Percentiles rank a stretch among this genome's conserved stretches.
These are phyloP conservation scores for barrel medic (Medicago truncatula) DNA, from an alignment of 306 rosid genomes.

Conservation along the genomic window DNA sequence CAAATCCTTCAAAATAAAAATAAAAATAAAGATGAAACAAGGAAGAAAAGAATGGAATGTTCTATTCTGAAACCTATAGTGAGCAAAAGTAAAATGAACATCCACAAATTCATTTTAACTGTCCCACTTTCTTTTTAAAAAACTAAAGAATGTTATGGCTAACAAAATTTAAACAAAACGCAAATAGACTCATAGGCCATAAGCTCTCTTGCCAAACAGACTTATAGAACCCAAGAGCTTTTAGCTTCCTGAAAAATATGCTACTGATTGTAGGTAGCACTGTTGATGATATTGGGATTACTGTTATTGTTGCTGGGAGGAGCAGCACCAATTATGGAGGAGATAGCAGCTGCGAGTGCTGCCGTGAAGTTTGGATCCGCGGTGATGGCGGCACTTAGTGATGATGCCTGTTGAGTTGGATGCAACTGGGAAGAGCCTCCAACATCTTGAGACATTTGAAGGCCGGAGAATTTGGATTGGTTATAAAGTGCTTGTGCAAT, in stretches of 20 bases:
- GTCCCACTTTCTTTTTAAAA: constrained; percentile 34
- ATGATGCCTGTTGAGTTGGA: constrained; percentile 17
- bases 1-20: no score
- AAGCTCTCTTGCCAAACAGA: no score
- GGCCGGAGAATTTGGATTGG: constrained; percentile 88
- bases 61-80: constrained; percentile 1
- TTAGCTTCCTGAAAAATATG: constrained; percentile 58
- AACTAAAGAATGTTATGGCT: not conserved
- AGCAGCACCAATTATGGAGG: constrained; percentile 77
- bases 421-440: constrained; percentile 29
- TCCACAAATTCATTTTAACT: constrained; percentile 49
- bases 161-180: not conserved
- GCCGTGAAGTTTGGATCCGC: constrained; percentile 89
- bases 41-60: constrained; percentile 46
- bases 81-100: constrained; percentile 58
- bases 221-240: not conserved
- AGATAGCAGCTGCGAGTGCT: constrained; percentile 88
- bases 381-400: constrained; percentile 74
- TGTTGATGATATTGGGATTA: constrained; percentile 36
- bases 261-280: constrained; percentile 48
- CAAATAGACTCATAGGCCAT: not conserved
- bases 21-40: constrained; percentile 44
- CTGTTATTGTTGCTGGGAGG: constrained; percentile 39
- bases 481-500: constrained; percentile 74
- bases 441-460: constrained; percentile 75